phyloP scores from a whole-genome alignment of 1,139 yeast genomes.

The Wickerhamomyces sp. region DNA sequence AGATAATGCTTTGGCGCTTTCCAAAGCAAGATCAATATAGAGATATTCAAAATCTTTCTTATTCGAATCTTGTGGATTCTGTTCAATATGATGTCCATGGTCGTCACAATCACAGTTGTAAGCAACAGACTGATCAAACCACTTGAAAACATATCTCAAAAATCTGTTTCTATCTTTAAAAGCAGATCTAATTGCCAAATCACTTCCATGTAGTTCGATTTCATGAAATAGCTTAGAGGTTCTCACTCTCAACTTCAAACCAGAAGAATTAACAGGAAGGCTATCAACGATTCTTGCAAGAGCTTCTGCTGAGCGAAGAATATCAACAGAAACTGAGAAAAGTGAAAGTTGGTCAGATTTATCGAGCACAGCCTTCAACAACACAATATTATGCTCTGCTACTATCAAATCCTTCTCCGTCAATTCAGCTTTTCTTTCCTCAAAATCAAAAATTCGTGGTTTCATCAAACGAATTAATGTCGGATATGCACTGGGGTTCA shows the following conservation, averaged over 20 bases:
- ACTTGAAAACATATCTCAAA: constrained; percentile 56
- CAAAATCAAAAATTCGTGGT: constrained; percentile 23
- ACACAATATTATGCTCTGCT: constrained; percentile 36
- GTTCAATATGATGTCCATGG: constrained; percentile 25
- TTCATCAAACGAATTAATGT: constrained; percentile 30
- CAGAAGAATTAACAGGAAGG: constrained; percentile 32
- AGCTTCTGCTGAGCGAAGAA: constrained; percentile 33
- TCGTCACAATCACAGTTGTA: constrained; percentile 30
- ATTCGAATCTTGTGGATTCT: constrained; percentile 8
- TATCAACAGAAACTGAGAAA: constrained; percentile 35
- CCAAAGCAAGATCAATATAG: constrained; percentile 62
- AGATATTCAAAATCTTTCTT: constrained; percentile 47
- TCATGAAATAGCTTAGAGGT: constrained; percentile 52
- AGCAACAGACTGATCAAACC: constrained; percentile 57
- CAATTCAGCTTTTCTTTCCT: constrained; percentile 14
- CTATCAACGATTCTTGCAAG: constrained; percentile 33
- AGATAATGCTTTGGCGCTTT: constrained; percentile 56
- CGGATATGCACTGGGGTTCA: constrained; percentile 39
- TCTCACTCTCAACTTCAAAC: constrained; percentile 50
- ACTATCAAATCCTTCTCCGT: constrained; percentile 29
- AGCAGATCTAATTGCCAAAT: constrained; percentile 50
- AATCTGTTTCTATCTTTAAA: constrained; percentile 53
- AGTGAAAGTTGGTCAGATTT: constrained; percentile 35
- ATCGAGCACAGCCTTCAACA: constrained; percentile 37
- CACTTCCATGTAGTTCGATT: constrained; percentile 42